Evolutionary conservation across 2,329 filamentous ascomycete species (phyloP), one percentile per base, ranked within the genome.

Genomic region (Madurella mycetomatis): DNA sequence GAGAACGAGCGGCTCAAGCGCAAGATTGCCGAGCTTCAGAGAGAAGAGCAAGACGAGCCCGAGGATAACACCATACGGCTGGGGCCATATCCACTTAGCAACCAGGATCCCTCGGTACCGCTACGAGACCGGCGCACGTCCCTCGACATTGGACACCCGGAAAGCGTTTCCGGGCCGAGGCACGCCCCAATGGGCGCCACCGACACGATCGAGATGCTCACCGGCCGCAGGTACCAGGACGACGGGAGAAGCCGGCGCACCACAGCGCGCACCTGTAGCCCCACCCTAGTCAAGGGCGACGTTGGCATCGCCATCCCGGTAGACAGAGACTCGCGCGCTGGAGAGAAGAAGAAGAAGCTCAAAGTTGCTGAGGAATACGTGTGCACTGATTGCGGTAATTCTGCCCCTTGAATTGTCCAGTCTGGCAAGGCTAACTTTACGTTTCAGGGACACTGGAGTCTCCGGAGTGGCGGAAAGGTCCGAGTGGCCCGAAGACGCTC

Each of bases 401-500:
- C 30, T 39, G 25, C 16, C 19, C 13, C 15, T 25, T 13, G 4
- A 25, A 8, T 31, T 18, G 48, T 13, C 34, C 4, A 37, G 25
- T 51, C 15, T 41, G n/a, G 30, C 40, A 13, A 13, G 32, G 8
- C 41, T 56, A 47, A 45, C 41, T n/a, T 40, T 43, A 3, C 12
- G 44, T 43, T 39, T 37, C 57, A 86, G 83, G 82, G 34, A 96
- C 90, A 0, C 79, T 95, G 41, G 92, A 96, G 67, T 95, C 90
- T 15, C 92, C 92, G 0, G 92, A 97, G 75, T 97, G 92, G 92
- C 81, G 92, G 58, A 96, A 96, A 70, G 92, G 92, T 0, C 92
- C 92, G 0, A 90, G 83, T 59, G 92, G 92, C 2, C 92, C 92
- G 1, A 96, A 97, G 72, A 96, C 92, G 9, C 75, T 97, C 12